Percentiles rank a stretch among this genome's conserved stretches.
These are phyloP conservation scores for Lasiodiplodia hormozganensis DNA, from an alignment of 2,329 filamentous ascomycete genomes.

Conservation along the genomic window DNA sequence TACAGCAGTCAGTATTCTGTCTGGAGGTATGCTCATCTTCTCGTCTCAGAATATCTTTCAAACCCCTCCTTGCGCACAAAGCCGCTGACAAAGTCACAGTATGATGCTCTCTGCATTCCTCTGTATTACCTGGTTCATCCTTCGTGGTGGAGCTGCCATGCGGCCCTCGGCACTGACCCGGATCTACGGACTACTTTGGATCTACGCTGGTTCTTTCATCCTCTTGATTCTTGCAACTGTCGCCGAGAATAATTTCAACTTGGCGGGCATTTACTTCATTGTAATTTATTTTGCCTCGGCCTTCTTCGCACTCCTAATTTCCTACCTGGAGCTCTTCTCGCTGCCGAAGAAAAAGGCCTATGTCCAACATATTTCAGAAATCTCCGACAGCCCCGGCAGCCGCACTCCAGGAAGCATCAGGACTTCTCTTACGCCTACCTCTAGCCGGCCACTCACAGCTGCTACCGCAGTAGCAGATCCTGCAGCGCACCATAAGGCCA, in stretches of 20 bases:
- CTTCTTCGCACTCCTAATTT: conserved; percentile 76
- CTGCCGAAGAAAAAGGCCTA: conserved; percentile 74
- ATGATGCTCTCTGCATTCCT: conserved; percentile 87
- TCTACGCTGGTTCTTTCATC: conserved; percentile 77
- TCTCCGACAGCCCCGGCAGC: conserved; percentile 31
- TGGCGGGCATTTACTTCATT: conserved; percentile 80
- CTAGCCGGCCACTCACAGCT: conserved; percentile 42
- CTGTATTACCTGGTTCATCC: conserved; percentile 81
- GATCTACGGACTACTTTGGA: conserved; percentile 81
- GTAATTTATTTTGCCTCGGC: conserved; percentile 79
- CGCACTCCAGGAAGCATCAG: conserved; percentile 28
- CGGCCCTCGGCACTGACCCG: conserved; percentile 87
- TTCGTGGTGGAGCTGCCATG: conserved; percentile 77
- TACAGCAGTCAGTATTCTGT: conserved; percentile 89
- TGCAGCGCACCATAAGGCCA: conserved; percentile 27
- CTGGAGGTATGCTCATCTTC: conserved; percentile 62
- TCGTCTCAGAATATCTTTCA: neutral
- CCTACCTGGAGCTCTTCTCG: conserved; percentile 80
- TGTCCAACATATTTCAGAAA: conserved; percentile 59
- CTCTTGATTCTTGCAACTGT: conserved; percentile 76
- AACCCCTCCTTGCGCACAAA: neutral
- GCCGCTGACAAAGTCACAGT: conserved; percentile 42
- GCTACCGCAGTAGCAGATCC: conserved; percentile 43
- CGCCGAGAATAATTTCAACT: conserved; percentile 74
- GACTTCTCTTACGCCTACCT: conserved; percentile 41